Evolutionary conservation across 2,329 filamentous ascomycete species (phyloP).

Genomic region (Sphaerulina populicola): DNA sequence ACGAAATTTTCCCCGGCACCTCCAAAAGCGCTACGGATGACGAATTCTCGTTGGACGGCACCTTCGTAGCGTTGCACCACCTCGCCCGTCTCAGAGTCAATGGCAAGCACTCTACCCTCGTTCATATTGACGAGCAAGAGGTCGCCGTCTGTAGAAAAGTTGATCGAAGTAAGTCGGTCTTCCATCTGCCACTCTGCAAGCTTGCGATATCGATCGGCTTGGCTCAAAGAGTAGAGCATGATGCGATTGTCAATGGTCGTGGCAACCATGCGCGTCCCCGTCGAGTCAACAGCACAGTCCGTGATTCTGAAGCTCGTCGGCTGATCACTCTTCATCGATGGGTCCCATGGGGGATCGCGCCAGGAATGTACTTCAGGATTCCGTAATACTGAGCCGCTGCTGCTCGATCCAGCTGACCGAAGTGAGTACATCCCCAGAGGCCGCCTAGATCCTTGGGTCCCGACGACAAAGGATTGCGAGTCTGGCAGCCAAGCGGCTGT

Average conservation of each 20-base stretch:
- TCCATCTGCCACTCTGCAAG: slow-evolving; percentile 65
- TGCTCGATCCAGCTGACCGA: slow-evolving; percentile 8
- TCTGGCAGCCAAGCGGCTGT: slow-evolving; percentile 83
- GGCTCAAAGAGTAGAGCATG: slow-evolving; percentile 64
- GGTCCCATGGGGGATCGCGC: slow-evolving; percentile 41
- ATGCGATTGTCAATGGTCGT: slow-evolving; percentile 63
- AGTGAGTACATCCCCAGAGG: slow-evolving; percentile 53
- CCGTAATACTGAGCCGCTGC: slow-evolving; percentile 15
- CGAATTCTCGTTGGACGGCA: slow-evolving; percentile 63
- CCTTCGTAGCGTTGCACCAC: slow-evolving; percentile 68
- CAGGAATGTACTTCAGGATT: slow-evolving; percentile 29
- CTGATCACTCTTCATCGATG: slow-evolving; percentile 46
- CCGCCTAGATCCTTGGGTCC: slow-evolving; percentile 59
- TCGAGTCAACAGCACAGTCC: slow-evolving; percentile 72
- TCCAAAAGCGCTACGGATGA: slow-evolving; percentile 78
- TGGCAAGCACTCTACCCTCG: slow-evolving; percentile 66
- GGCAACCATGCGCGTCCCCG: slow-evolving; percentile 71
- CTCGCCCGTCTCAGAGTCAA: slow-evolving; percentile 66
- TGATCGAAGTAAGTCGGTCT: slow-evolving; percentile 66
- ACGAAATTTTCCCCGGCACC: slow-evolving; percentile 90
- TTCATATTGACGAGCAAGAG: slow-evolving; percentile 75
- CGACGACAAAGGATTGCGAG: slow-evolving; percentile 68
- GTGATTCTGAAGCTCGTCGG: slow-evolving; percentile 65
- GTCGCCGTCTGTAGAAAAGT: slow-evolving; percentile 71
- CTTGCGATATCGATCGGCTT: slow-evolving; percentile 57